Percentiles rank a stretch among this genome's conserved stretches.
These are phyloP conservation scores for Stachybotrys elegans DNA, from an alignment of 2,329 filamentous ascomycete species.

Conservation along the genomic window DNA sequence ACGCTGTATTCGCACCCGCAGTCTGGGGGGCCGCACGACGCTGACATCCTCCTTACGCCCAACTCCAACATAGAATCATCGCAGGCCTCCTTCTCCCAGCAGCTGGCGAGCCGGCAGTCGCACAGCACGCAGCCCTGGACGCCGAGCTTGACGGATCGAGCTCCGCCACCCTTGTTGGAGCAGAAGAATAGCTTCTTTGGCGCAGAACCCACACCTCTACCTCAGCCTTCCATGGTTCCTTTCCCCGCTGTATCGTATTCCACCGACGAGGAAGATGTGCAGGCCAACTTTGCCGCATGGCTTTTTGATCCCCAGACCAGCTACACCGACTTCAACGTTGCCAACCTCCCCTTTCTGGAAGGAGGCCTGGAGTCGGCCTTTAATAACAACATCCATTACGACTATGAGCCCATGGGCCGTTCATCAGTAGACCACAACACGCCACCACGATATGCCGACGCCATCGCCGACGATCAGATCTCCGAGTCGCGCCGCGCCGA, in stretches of 20 bases:
- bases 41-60: slow-evolving; percentile 38
- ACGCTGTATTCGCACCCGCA: slow-evolving; percentile 9
- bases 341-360: slow-evolving; percentile 41
- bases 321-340: slow-evolving; percentile 36
- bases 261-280: slow-evolving; percentile 28
- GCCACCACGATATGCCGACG: slow-evolving; percentile 31
- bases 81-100: slow-evolving; percentile 17
- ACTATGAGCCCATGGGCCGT: slow-evolving; percentile 44
- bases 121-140: slow-evolving; percentile 16
- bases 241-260: slow-evolving; percentile 14
- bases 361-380: slow-evolving; percentile 46
- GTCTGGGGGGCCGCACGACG: slow-evolving; percentile 36
- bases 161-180: slow-evolving; percentile 27
- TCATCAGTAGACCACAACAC: slow-evolving; percentile 41
- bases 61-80: slow-evolving; percentile 28
- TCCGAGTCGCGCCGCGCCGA: slow-evolving; percentile 40
- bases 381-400: slow-evolving; percentile 46
- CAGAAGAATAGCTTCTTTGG: slow-evolving; percentile 33
- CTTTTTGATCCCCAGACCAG: slow-evolving; percentile 41
- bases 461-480: slow-evolving; percentile 36
- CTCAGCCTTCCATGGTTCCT: slow-evolving; percentile 29
- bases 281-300: slow-evolving; percentile 46
- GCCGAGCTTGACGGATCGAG: slow-evolving; percentile 28
- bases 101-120: slow-evolving; percentile 8
- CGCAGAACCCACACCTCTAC: slow-evolving; percentile 19